These are phyloP conservation scores for Thielaviopsis cerberus DNA, from an alignment of 2,329 filamentous ascomycete genomes.

Conservation along the genomic window DNA sequence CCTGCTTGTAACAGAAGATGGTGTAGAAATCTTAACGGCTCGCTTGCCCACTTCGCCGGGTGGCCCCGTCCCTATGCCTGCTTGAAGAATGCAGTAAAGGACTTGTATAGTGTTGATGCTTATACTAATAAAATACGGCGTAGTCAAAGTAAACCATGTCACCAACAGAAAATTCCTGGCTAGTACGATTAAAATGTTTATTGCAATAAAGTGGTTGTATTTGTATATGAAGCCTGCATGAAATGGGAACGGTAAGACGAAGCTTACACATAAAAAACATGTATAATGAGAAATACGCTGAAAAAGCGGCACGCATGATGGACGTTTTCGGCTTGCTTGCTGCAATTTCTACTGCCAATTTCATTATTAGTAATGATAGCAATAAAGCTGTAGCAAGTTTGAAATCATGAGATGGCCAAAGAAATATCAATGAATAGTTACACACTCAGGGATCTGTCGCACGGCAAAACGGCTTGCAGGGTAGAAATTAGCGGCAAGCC, in stretches of 20 bases:
- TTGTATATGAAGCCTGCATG: no score
- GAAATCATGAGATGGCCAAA: no score
- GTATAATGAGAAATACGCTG: no score
- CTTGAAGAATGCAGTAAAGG: not conserved
- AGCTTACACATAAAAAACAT: no score
- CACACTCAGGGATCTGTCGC: no score
- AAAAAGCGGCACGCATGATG: no score
- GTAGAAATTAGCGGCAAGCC: not conserved
- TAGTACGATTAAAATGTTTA: not conserved
- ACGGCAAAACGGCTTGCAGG: not conserved
- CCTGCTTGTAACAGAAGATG: slow-evolving; percentile 62
- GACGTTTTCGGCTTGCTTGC: no score
- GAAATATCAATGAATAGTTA: no score
- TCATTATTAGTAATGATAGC: no score
- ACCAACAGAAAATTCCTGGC: not conserved
- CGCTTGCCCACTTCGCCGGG: slow-evolving; percentile 55
- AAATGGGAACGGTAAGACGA: no score
- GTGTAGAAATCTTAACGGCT: slow-evolving; percentile 65
- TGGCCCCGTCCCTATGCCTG: slow-evolving; percentile 45
- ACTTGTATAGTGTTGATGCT: not conserved
- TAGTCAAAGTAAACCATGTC: not conserved
- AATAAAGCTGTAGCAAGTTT: no score
- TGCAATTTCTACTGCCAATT: no score
- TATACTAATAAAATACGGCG: not conserved
- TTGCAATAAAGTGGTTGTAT: not conserved